Evolutionary conservation across 2,329 filamentous ascomycete genomes (phyloP).

Genomic region (Cytospora chrysosperma): DNA sequence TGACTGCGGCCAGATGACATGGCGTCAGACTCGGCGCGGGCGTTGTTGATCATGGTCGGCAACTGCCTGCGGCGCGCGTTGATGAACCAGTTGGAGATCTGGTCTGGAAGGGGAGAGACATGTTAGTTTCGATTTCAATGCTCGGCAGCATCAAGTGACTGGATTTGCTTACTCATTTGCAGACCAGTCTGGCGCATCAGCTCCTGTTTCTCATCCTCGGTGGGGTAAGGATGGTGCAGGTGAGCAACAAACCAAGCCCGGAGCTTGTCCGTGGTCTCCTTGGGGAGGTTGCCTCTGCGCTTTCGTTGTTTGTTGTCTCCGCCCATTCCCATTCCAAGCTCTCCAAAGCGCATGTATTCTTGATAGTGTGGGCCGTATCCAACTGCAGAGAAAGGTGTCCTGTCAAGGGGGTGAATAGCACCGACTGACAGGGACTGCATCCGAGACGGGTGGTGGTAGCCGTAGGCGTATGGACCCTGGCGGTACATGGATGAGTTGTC

Average conservation of each 20-base stretch:
- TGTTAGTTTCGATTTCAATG: conserved; percentile 17
- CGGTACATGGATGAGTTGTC: conserved; percentile 38
- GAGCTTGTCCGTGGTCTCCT: conserved; percentile 80
- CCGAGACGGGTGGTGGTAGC: conserved; percentile 44
- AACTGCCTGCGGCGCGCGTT: conserved; percentile 69
- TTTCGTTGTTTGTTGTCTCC: conserved; percentile 55
- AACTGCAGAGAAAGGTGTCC: conserved; percentile 43
- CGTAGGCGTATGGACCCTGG: conserved; percentile 37
- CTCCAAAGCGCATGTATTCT: conserved; percentile 44
- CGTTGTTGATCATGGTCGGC: conserved; percentile 58
- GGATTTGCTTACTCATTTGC: conserved; percentile 66
- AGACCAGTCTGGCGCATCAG: conserved; percentile 75
- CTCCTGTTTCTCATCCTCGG: conserved; percentile 82
- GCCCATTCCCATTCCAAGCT: conserved; percentile 38
- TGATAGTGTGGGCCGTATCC: conserved; percentile 42
- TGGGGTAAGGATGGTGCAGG: conserved; percentile 79
- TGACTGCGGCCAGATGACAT: conserved; percentile 37
- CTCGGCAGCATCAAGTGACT: conserved; percentile 1
- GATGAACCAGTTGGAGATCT: conserved; percentile 81
- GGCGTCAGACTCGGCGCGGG: conserved; percentile 50
- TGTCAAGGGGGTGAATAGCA: conserved; percentile 43
- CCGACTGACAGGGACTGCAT: conserved; percentile 48
- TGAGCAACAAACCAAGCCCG: conserved; percentile 79
- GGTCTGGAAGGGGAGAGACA: conserved; percentile 45
- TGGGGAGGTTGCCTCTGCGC: conserved; percentile 83